A percentile compares a stretch with the other conserved stretches of the same genome.
Evolutionary conservation across 1,284 basidiomycete genomes (phyloP).

Genomic region (Microbotryum violaceum): DNA sequence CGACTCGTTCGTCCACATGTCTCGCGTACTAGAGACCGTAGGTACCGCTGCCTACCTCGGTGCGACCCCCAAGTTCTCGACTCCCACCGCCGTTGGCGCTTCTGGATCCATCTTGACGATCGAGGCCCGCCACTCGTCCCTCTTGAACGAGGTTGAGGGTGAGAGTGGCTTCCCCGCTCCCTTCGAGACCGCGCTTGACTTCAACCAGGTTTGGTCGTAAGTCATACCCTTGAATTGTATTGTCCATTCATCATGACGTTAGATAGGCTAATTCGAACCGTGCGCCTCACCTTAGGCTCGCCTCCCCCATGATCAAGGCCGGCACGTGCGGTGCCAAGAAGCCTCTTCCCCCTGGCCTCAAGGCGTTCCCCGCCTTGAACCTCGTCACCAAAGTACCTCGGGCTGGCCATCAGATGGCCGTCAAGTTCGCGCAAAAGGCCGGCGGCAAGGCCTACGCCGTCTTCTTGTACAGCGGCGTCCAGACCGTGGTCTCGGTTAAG

Average conservation of each 20-base stretch:
- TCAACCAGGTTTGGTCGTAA: constrained; percentile 31
- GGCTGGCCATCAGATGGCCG: constrained; percentile 31
- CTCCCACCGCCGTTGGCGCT: constrained; percentile 10
- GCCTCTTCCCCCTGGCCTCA: constrained; percentile 33
- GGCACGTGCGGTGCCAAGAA: not conserved
- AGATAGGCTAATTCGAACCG: not conserved
- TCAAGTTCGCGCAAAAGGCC: constrained; percentile 40
- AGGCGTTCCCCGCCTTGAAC: constrained; percentile 45
- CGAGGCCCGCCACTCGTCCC: constrained; percentile 46
- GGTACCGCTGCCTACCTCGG: constrained; percentile 34
- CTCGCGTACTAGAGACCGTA: constrained; percentile 3
- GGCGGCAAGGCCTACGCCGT: constrained; percentile 39
- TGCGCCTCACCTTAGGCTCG: not conserved
- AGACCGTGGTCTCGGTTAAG: constrained; percentile 19
- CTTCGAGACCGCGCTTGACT: constrained; percentile 33
- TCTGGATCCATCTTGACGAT: constrained; percentile 43
- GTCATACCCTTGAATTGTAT: not conserved
- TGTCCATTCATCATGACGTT: not conserved
- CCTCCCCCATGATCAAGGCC: not conserved
- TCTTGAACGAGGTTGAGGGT: constrained; percentile 41
- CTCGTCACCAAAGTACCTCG: constrained; percentile 30
- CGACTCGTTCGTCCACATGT: constrained; percentile 32
- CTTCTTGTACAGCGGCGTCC: constrained; percentile 44
- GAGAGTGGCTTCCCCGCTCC: constrained; percentile 15
- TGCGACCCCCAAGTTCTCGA: constrained; percentile 18